A percentile compares a stretch with the other conserved stretches of the same genome.
phyloP scores from a whole-genome alignment of 2,329 filamentous ascomycete genomes.

The Aureobasidium leucospermi region DNA sequence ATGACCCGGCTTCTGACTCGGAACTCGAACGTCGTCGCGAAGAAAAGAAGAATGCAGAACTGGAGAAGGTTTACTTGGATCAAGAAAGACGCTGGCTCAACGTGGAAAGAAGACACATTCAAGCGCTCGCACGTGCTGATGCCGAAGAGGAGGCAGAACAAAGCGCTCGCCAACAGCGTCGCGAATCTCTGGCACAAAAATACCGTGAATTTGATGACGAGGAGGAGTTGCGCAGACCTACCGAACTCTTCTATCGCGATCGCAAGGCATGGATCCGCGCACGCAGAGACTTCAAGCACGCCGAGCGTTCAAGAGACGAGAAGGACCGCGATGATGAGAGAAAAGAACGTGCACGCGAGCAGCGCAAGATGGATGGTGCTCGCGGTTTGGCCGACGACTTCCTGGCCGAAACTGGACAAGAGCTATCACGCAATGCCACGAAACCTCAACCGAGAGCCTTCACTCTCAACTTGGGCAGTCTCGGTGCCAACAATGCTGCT shows the following conservation, averaged over 20 bases:
- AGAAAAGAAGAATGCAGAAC: conserved; percentile 65
- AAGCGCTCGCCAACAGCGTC: conserved; percentile 55
- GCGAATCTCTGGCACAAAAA: conserved; percentile 61
- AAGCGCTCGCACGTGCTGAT: conserved; percentile 77
- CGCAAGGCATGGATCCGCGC: conserved; percentile 78
- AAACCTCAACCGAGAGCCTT: conserved; percentile 12
- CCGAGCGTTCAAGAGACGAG: conserved; percentile 74
- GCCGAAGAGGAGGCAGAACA: conserved; percentile 72
- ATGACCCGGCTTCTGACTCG: conserved; percentile 78
- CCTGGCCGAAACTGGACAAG: conserved; percentile 73
- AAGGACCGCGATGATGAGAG: conserved; percentile 72
- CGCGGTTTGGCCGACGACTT: conserved; percentile 84
- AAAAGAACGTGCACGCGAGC: conserved; percentile 55
- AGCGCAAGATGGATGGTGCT: conserved; percentile 65
- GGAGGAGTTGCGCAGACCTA: conserved; percentile 57
- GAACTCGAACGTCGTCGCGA: conserved; percentile 70
- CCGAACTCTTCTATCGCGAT: conserved; percentile 87
- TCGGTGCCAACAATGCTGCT: background rate
- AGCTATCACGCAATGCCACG: conserved; percentile 49
- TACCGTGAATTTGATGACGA: conserved; percentile 86
- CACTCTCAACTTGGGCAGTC: conserved; percentile 16
- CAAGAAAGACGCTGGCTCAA: conserved; percentile 87
- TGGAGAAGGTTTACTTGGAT: conserved; percentile 74
- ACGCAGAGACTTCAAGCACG: conserved; percentile 62
- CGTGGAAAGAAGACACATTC: conserved; percentile 73